Evolutionary conservation across 2,329 filamentous ascomycete genomes (phyloP), one percentile per base, ranked within the genome.

Genomic region (Ceratocystis cubensis): DNA sequence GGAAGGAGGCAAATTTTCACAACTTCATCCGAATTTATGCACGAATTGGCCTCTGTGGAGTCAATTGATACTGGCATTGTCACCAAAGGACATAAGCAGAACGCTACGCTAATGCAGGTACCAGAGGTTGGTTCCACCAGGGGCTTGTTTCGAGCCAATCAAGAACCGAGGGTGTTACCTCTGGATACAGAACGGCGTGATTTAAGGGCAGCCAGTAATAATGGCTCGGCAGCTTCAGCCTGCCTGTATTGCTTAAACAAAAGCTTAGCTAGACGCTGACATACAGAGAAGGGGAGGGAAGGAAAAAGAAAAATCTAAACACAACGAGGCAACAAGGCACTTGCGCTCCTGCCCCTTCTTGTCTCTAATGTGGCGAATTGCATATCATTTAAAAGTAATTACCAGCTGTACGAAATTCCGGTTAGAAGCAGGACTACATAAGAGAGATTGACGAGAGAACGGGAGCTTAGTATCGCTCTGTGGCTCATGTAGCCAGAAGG

Each of bases 41-140:
- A 59, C 53, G 5, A n/a, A 33, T 33, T 59, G 53, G 53, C 28
- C 53, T 59, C 33, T 59, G 48, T 59, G 53, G 17, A 30, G 28
- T 33, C 25, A 5, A 33, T 30, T 7, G 13, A n/a, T 17, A 8
- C 53, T 59, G 17, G 13, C 28, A 59, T 53, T 53, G 48, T 53
- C 48, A 33, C 28, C 13, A 59, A 57, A 30, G 33, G 33, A 37
- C 33, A 37, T 37, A 59, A 20, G 13, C 53, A 37, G 28, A 17
- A n/a, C 53, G 5, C 33, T 10, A 57, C 64, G 64, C 64, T 65
- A 65, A 65, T 65, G 64, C 64, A 65, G 64, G 64, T 65, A 65
- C 64, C 64, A 45, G 25, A 48, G 57, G 25, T 8, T 61, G 41
- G 56, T 44, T 44, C 64, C 56, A 65, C 53, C 57, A 20, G n/a